A percentile compares a stretch with the other conserved stretches of the same genome.
Evolutionary conservation across 139 green algal genomes (phyloP).

Genomic region (Micromonas commoda): DNA sequence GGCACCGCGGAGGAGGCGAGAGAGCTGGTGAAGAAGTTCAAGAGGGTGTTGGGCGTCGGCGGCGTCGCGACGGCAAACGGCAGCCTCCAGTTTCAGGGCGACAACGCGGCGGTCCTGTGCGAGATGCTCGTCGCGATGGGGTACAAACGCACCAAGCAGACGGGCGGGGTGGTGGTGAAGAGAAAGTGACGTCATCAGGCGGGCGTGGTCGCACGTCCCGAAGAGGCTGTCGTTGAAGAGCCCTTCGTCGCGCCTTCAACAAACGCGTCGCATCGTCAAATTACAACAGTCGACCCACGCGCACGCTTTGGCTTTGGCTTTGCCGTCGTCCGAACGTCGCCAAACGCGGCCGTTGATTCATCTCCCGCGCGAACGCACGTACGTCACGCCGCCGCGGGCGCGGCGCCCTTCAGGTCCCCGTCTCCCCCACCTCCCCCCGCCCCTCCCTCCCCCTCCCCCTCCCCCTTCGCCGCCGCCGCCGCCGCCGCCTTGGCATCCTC

Average conservation of each 20-base stretch:
- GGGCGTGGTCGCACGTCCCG: no score
- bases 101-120: not conserved
- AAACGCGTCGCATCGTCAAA: no score
- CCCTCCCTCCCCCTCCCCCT: no score
- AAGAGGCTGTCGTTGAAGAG: no score
- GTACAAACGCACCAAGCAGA: not conserved
- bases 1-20: not conserved
- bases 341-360: slow-evolving; percentile 2
- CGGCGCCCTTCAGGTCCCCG: no score
- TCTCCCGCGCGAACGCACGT: no score
- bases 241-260: no score
- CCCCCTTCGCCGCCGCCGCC: no score
- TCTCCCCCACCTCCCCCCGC: no score
- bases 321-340: not conserved
- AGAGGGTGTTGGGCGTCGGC: not conserved
- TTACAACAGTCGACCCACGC: no score
- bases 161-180: not conserved
- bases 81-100: not conserved
- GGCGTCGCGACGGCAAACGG: not conserved
- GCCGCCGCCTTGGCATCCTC: not conserved
- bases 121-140: not conserved
- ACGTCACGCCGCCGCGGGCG: not conserved
- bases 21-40: not conserved
- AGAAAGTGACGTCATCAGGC: not conserved
- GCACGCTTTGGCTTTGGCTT: not conserved